phyloP scores from a whole-genome alignment of 2,329 filamentous ascomycete species.

The Phialophora macrospora region DNA sequence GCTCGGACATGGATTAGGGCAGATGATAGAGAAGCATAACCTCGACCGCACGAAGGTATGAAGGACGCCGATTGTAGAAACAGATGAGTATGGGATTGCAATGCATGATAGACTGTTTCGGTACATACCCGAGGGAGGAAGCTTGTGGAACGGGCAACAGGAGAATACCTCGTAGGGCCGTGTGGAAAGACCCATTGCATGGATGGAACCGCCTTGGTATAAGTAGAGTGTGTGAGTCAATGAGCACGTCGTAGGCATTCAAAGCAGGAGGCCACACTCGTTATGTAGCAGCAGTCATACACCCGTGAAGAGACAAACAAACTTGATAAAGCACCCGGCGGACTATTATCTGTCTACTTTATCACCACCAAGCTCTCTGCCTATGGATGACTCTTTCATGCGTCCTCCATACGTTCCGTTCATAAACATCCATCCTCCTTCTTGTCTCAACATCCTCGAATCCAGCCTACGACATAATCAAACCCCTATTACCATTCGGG shows the following conservation, averaged over 20 bases:
- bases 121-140: not conserved
- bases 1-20: conserved; percentile 21
- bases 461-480: no score
- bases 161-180: not conserved
- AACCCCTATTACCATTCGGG: no score
- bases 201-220: not conserved
- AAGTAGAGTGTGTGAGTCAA: not conserved
- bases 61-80: not conserved
- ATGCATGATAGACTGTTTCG: not conserved
- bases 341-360: not conserved
- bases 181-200: not conserved
- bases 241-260: not conserved
- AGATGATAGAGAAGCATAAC: not conserved
- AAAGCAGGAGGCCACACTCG: not conserved
- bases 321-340: not conserved
- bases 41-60: no score
- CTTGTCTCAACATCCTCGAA: no score
- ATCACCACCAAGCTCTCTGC: no score
- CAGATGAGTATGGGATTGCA: not conserved
- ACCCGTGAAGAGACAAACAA: not conserved
- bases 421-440: no score
- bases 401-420: no score
- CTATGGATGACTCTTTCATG: not conserved
- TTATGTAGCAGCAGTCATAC: not conserved
- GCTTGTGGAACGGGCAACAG: not conserved